Evolutionary conservation across 768 basidiomycete species (phyloP).

Genomic region (Phylloporus arenicola): DNA sequence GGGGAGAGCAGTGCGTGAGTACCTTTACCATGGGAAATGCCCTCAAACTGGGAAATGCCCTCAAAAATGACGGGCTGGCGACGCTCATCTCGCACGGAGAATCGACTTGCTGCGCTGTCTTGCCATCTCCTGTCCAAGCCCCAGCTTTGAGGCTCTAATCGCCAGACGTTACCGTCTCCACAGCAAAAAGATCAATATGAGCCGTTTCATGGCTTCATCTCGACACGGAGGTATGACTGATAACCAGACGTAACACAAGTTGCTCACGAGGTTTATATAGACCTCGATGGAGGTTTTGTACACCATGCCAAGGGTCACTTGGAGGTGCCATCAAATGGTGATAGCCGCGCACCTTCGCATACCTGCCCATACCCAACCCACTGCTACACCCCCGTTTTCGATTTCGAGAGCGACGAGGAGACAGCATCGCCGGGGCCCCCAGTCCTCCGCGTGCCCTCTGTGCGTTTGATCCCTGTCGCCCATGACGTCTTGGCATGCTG

Average conservation of each 20-base stretch:
- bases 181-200: slow-evolving; percentile 7
- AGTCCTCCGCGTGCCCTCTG: slow-evolving; percentile 1
- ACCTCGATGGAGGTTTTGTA: neutral
- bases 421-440: neutral
- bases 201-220: slow-evolving; percentile 3
- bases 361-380: neutral
- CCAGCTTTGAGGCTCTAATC: neutral
- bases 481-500: neutral
- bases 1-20: neutral
- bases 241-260: neutral
- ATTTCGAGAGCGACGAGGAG: slow-evolving; percentile 15
- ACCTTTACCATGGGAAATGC: neutral
- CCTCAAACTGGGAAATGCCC: neutral
- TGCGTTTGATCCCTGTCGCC: neutral
- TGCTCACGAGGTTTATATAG: slow-evolving; percentile 13
- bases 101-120: neutral
- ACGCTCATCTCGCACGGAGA: neutral
- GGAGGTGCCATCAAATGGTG: neutral
- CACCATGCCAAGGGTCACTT: slow-evolving; percentile 9
- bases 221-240: slow-evolving; percentile 10
- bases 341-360: neutral
- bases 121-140: neutral
- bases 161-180: neutral
- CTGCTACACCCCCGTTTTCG: slow-evolving; percentile 1
- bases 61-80: neutral